Evolutionary conservation across 495 filamentous ascomycete species (phyloP).

Genomic region (Baudoinia panamericana): DNA sequence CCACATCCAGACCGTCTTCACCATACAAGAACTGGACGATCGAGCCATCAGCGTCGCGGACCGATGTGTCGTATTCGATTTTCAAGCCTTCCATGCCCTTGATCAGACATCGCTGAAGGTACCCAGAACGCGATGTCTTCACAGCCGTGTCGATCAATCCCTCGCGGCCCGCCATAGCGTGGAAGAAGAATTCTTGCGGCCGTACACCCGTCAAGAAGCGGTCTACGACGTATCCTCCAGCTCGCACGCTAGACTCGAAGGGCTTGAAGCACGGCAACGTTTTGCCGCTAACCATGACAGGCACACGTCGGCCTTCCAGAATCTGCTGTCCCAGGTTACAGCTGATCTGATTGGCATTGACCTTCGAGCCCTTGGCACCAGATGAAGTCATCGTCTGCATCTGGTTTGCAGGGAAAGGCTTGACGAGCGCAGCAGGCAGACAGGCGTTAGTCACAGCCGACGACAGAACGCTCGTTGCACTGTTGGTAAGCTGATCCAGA

Average conservation of each 20-base stretch:
- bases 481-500: slow-evolving; percentile 73
- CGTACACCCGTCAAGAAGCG: slow-evolving; percentile 97
- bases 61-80: slow-evolving; percentile 85
- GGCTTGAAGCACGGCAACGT: slow-evolving; percentile 88
- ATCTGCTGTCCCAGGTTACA: slow-evolving; percentile 96
- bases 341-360: slow-evolving; percentile 95
- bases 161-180: slow-evolving; percentile 98
- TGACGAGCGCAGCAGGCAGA: slow-evolving; percentile 69
- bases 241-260: slow-evolving; percentile 76
- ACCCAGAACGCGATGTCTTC: slow-evolving; percentile 93
- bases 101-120: slow-evolving; percentile 92
- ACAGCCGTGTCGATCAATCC: slow-evolving; percentile 98
- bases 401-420: slow-evolving; percentile 90
- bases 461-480: slow-evolving; percentile 55
- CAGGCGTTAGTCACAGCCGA: slow-evolving; percentile 64
- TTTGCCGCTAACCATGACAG: slow-evolving; percentile 96
- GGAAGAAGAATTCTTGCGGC: slow-evolving; percentile 98
- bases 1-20: slow-evolving; percentile 88
- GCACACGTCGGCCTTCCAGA: slow-evolving; percentile 86
- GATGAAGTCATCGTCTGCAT: slow-evolving; percentile 98
- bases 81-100: slow-evolving; percentile 97
- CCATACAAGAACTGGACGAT: slow-evolving; percentile 94
- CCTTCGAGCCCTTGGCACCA: slow-evolving; percentile 81
- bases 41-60: slow-evolving; percentile 83
- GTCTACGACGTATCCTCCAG: slow-evolving; percentile 86